These are phyloP conservation scores for Macroventuria anomochaeta DNA, from an alignment of 2,329 filamentous ascomycete genomes.

Conservation along the genomic window DNA sequence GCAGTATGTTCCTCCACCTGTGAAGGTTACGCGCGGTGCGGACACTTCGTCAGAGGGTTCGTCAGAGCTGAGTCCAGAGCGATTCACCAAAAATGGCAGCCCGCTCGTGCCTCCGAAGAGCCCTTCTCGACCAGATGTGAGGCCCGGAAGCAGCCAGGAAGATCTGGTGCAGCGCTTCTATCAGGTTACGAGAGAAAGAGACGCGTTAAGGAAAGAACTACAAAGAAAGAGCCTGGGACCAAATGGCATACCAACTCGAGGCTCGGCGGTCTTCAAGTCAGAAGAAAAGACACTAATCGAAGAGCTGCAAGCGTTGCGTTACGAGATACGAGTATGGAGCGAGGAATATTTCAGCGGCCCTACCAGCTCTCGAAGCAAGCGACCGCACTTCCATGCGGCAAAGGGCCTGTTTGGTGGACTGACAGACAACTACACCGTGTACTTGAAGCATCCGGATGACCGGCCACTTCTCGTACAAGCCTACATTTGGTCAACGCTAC, in stretches of 20 bases:
- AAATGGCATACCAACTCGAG: constrained; percentile 36
- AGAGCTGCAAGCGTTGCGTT: constrained; percentile 42
- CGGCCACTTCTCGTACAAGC: constrained; percentile 47
- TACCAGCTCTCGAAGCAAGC: constrained; percentile 34
- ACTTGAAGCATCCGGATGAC: constrained; percentile 42
- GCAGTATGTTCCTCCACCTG: constrained; percentile 39
- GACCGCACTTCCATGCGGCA: constrained; percentile 41
- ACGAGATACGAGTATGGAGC: constrained; percentile 45
- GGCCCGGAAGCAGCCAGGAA: constrained; percentile 44
- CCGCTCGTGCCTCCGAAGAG: constrained; percentile 46
- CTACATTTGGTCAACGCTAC: constrained; percentile 46
- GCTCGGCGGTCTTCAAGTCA: constrained; percentile 41
- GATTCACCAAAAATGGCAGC: constrained; percentile 28
- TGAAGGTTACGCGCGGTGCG: constrained; percentile 31
- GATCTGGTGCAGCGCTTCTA: constrained; percentile 48
- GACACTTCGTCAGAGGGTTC: constrained; percentile 37
- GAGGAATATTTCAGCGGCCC: constrained; percentile 46
- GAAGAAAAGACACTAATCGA: constrained; percentile 47
- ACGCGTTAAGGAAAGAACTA: constrained; percentile 46
- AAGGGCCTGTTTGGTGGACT: constrained; percentile 44
- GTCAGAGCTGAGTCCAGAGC: constrained; percentile 31
- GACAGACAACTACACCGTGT: constrained; percentile 43
- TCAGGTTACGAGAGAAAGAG: constrained; percentile 47
- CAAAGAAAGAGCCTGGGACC: constrained; percentile 43
- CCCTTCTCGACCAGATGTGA: constrained; percentile 42